Evolutionary conservation across 345 rosid genomes (phyloP).

Genomic region (Lepidium sativum): DNA sequence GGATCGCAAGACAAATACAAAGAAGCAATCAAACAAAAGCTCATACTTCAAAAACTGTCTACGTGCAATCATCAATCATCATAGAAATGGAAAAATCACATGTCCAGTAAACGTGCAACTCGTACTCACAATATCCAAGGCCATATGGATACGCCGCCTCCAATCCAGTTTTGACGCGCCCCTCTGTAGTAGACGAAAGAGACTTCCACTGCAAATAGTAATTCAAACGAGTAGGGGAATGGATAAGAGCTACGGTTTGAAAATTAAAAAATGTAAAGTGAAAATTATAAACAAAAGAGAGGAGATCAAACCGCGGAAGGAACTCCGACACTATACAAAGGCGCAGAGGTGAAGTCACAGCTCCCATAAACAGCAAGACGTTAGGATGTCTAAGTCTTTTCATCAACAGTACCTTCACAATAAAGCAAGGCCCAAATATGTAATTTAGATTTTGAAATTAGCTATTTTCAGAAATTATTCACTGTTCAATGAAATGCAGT

Average conservation of each 20-base stretch:
- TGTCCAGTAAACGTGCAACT: not conserved
- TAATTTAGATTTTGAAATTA: not conserved
- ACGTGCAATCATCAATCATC: not conserved
- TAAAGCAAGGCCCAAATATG: slow-evolving; percentile 1
- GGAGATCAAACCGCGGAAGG: slow-evolving; percentile 79
- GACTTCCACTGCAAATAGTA: slow-evolving; percentile 68
- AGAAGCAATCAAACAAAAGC: not conserved
- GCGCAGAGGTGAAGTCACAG: slow-evolving; percentile 79
- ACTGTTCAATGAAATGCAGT: not conserved
- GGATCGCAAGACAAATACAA: slow-evolving; percentile 6
- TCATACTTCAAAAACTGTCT: not conserved
- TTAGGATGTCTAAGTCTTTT: slow-evolving; percentile 96
- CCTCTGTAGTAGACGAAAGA: slow-evolving; percentile 77
- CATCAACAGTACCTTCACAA: slow-evolving; percentile 73
- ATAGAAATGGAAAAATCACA: not conserved
- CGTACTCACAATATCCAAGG: slow-evolving; percentile 77
- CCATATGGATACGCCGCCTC: slow-evolving; percentile 85
- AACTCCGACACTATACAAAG: slow-evolving; percentile 98
- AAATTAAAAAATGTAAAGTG: not conserved
- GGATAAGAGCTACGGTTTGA: slow-evolving; percentile 1
- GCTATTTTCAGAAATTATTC: not conserved
- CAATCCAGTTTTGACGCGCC: slow-evolving; percentile 72
- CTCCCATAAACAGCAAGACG: slow-evolving; percentile 94
- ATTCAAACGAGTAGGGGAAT: not conserved
- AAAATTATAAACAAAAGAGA: slow-evolving; percentile 5